A percentile compares a stretch with the other conserved stretches of the same genome.
Conservation (phyloP, 331 rosid species). For the Cydonia oblonga region DNA sequence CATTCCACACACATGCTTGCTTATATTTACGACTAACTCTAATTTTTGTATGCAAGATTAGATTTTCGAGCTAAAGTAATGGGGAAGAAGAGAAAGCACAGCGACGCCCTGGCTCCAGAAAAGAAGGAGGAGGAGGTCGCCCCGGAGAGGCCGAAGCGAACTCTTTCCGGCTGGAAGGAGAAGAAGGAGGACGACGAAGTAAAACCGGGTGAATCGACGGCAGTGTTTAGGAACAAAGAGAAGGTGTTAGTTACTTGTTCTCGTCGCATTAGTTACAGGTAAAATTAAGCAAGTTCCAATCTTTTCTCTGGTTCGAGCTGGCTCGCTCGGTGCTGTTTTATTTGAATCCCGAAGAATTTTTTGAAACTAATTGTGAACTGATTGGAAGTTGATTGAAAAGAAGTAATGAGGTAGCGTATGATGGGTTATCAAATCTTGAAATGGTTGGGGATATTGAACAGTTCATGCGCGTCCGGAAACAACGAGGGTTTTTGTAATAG, state of each 20-base stretch:
- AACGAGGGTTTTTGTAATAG: neutral
- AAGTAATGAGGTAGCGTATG: neutral
- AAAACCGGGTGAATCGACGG: constrained; percentile 11
- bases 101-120: constrained; percentile 29
- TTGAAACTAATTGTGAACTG: neutral
- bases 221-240: constrained; percentile 74
- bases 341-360: neutral
- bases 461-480: neutral
- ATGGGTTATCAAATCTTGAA: neutral
- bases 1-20: neutral
- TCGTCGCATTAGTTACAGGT: constrained; percentile 81
- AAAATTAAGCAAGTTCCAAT: neutral
- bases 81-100: constrained; percentile 90
- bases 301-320: neutral
- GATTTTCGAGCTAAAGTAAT: neutral
- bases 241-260: constrained; percentile 88
- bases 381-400: neutral
- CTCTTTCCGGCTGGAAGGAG: constrained; percentile 83
- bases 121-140: constrained; percentile 60
- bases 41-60: neutral
- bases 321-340: neutral
- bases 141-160: constrained; percentile 67
- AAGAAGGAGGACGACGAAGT: constrained; percentile 9
- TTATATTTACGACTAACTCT: neutral
- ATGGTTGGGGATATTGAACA: neutral